Evolutionary conservation across 192 early-diverging fungal species (phyloP).

Genomic region (Mortierella antarctica): DNA sequence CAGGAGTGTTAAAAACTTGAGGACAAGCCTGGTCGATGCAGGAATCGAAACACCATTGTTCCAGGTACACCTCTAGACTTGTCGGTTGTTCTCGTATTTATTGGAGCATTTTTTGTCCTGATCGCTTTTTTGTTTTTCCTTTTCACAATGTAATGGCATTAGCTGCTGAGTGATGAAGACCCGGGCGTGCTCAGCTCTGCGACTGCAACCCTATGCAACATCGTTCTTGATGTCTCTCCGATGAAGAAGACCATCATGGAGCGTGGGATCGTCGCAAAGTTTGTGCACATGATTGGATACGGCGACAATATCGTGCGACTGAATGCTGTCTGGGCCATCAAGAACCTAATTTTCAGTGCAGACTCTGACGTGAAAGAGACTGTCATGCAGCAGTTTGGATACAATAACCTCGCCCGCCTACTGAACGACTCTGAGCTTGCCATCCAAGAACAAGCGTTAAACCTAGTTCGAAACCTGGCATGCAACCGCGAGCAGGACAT

Average conservation of each 20-base stretch:
- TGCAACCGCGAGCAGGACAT: conserved; percentile 71
- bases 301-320: conserved; percentile 65
- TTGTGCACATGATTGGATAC: conserved; percentile 68
- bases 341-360: conserved; percentile 81
- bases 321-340: conserved; percentile 85
- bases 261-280: conserved; percentile 73
- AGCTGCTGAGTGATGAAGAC: conserved; percentile 71
- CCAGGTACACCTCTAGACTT: conserved; percentile 48
- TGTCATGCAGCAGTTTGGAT: conserved; percentile 76
- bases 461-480: conserved; percentile 79
- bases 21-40: conserved; percentile 84
- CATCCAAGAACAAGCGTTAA: conserved; percentile 82
- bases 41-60: conserved; percentile 77
- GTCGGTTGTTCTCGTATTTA: neutral
- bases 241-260: conserved; percentile 82
- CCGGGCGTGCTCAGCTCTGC: conserved; percentile 73
- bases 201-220: conserved; percentile 84
- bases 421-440: conserved; percentile 68
- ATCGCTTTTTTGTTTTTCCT: neutral
- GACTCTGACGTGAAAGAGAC: conserved; percentile 71
- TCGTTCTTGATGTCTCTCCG: conserved; percentile 87
- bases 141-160: neutral
- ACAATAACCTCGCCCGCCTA: conserved; percentile 66
- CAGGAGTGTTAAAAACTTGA: conserved; percentile 76
- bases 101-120: neutral